Evolutionary conservation across 345 rosid genomes (phyloP), one percentile per base, ranked within the genome.

Genomic region (Ceriops zippeliana): DNA sequence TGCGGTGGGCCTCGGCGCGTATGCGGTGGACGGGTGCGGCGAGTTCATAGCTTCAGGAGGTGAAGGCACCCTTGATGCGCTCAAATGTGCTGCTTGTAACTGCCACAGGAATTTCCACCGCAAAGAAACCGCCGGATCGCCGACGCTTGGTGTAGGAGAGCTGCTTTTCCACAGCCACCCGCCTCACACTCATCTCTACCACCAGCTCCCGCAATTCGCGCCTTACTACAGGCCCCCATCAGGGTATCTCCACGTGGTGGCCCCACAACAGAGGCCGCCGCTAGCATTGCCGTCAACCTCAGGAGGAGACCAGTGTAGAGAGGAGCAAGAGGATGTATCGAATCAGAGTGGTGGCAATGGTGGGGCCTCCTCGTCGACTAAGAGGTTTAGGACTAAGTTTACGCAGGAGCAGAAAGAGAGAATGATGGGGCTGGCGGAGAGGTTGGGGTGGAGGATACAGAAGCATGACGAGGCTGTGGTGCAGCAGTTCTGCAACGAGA

Each of bases 161-260:
- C 28, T 68, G 1, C 68, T 73, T 61, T 73, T 73, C 24, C 72
- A 66, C 56, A 62, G 68, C 3, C 68, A 63, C 16, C 64, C 69
- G 65, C 37, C 52, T 71, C 30, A 31, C 31, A 46, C 49, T 30
- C 76, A 61, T 53, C 81, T 65, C 63, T 71, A 76, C 79, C 85
- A 76, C 15, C 80, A 76, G 24, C 72, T 69, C 32, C 76, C 78
- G 19, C 87, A 81, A 77, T 83, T 83, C 75, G 4, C 85, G 0
- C 86, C 89, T 0, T 86, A 84, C 70, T 88, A 83, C 72, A 76
- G 93, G 62, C 75, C 79, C 1, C 90, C 93, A 31, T 57, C 87
- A 5, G 87, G 85, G 62, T 82, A 75, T 62, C 76, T 84, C 46
- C 87, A 84, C 51, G 52, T 81, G 65, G 81, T 75, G 16, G 60